Percentiles rank a stretch among this genome's conserved stretches.
Conservation (phyloP, 2,329 filamentous ascomycete species). For the Raffaelea arxii region DNA sequence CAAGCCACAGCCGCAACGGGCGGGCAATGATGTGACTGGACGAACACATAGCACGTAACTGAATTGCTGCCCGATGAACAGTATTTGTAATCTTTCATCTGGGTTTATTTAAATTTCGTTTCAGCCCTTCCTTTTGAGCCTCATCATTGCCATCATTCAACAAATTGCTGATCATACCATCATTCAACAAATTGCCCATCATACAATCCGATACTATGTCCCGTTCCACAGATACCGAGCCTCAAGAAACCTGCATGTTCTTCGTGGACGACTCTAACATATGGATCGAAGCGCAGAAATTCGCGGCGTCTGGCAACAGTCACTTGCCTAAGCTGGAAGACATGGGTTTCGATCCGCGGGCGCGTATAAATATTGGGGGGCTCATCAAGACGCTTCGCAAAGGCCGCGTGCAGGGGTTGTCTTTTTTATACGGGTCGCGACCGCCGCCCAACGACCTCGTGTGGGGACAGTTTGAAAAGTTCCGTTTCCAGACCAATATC, state of each 20-base stretch:
- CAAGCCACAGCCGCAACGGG: too few relatives aligned
- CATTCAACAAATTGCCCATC: too few relatives aligned
- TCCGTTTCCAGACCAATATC: conserved; percentile 13
- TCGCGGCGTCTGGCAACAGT: conserved; percentile 12
- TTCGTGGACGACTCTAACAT: conserved; percentile 18
- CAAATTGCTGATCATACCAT: too few relatives aligned
- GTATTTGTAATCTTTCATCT: too few relatives aligned
- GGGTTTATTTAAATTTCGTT: too few relatives aligned
- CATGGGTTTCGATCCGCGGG: conserved; percentile 13
- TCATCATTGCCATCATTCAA: too few relatives aligned
- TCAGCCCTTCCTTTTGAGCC: too few relatives aligned
- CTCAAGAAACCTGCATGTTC: conserved; percentile 12
- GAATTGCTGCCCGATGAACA: too few relatives aligned
- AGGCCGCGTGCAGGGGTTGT: conserved; percentile 9
- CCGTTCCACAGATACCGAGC: too few relatives aligned
- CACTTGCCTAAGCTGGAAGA: conserved; percentile 15
- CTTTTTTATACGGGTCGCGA: conserved; percentile 17
- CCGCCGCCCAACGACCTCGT: conserved; percentile 17
- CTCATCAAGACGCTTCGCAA: conserved; percentile 7
- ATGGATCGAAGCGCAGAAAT: conserved; percentile 17
- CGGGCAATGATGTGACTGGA: too few relatives aligned
- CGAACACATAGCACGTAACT: too few relatives aligned
- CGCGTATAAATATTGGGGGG: conserved; percentile 6
- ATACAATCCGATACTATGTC: too few relatives aligned
- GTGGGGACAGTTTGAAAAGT: conserved; percentile 12